Conservation (phyloP, 371 early-diverging fungal genomes). For the Saksenaea vasiformis region DNA sequence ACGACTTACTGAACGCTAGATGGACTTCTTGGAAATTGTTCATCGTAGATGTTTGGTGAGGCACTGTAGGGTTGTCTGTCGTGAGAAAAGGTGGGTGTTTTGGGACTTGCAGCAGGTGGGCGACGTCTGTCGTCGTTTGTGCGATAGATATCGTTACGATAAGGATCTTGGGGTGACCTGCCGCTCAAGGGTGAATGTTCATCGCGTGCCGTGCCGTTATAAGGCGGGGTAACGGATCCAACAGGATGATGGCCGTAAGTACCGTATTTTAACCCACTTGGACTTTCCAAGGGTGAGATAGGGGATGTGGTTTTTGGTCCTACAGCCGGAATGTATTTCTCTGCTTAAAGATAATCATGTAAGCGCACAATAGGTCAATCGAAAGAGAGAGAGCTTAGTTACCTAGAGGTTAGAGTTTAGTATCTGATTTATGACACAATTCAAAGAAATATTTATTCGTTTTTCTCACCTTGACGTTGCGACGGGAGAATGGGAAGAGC, state of each 20-base stretch:
- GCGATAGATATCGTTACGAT: background rate
- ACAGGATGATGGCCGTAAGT: background rate
- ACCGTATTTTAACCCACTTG: background rate
- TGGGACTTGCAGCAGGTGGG: constrained; percentile 9
- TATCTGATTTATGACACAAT: background rate
- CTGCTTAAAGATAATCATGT: background rate
- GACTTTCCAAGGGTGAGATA: background rate
- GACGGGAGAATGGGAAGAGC: constrained; percentile 9
- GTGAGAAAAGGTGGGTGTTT: constrained; percentile 16
- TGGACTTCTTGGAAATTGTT: background rate
- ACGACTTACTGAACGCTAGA: background rate
- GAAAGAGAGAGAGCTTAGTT: background rate
- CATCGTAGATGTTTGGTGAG: background rate
- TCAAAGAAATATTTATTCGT: background rate
- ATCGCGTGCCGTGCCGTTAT: background rate
- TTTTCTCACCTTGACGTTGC: constrained; percentile 24
- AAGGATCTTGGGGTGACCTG: background rate
- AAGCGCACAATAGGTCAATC: background rate
- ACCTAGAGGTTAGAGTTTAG: background rate
- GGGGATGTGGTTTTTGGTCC: constrained; percentile 1
- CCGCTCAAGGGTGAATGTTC: background rate
- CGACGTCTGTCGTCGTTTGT: background rate
- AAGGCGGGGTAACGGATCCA: background rate
- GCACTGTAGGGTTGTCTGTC: background rate
- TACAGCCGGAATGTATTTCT: background rate